Conservation (phyloP, 345 rosid genomes). For the Clarkia xantiana region DNA sequence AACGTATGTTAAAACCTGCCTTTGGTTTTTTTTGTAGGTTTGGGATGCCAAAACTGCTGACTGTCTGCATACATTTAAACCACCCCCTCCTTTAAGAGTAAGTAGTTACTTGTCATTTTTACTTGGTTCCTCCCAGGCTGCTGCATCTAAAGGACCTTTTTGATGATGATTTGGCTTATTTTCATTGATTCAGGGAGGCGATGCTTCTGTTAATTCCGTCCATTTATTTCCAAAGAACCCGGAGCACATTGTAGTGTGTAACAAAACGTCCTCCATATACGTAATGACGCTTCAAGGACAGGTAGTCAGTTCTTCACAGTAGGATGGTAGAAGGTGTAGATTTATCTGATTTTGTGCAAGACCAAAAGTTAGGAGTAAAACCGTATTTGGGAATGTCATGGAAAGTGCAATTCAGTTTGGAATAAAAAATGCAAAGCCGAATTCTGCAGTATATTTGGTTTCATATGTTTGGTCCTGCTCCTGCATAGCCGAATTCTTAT, state of each 20-base stretch:
- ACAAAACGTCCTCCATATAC: conserved; percentile 78
- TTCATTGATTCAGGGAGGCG: conserved; percentile 57
- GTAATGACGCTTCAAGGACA: conserved; percentile 98
- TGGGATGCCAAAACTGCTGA: conserved; percentile 96
- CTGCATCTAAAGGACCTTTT: conserved; percentile 4
- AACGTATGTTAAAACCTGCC: conserved; percentile 2
- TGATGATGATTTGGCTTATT: conserved; percentile 5
- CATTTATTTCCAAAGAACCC: conserved; percentile 81
- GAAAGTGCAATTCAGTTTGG: too few species aligned
- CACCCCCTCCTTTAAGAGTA: conserved; percentile 93
- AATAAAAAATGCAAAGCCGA: too few species aligned
- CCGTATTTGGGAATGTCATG: too few species aligned
- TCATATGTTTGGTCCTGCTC: too few species aligned
- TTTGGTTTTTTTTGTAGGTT: conserved; percentile 31
- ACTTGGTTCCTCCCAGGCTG: conserved; percentile 1
- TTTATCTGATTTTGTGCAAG: too few species aligned
- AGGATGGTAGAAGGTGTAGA: too few species aligned
- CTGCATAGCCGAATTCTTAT: too few species aligned
- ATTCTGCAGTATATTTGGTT: too few species aligned
- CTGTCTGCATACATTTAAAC: conserved; percentile 84
- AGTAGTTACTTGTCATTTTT: conserved; percentile 3
- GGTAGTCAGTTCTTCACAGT: conserved; percentile 20
- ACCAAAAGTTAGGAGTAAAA: too few species aligned
- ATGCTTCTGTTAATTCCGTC: conserved; percentile 96
- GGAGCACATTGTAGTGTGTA: conserved; percentile 84